Evolutionary conservation across 345 rosid species (phyloP), one percentile per base, ranked within the genome.

Genomic region (Viola odorata): DNA sequence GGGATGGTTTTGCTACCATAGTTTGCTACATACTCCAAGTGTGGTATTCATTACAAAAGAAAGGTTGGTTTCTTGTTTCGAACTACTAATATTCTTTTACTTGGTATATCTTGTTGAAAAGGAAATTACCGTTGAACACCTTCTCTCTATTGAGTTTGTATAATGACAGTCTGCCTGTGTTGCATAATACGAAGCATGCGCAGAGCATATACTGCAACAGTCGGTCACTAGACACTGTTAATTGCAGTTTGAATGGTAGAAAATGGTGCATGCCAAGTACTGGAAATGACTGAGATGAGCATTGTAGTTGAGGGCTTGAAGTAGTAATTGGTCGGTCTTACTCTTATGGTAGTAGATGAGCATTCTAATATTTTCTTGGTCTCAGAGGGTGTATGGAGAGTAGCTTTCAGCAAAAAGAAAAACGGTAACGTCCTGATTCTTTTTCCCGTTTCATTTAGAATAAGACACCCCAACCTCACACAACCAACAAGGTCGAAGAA

Each of bases 201-300:
- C 50, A 47, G 13, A 7, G 13, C 11, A 10, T 9, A 4, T 4
- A 10, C 13, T 10, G n/a, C 5, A 47, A 44, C 1, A 11, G 7
- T 7, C 47, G 47, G 12, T 6, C 8, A 3, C 45, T 42, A 6
- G 45, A 42, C 11, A 42, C 8, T 1, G 11, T 3, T 42, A 6
- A 6, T 42, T 42, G 8, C 45, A 6, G 45, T 36, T 17, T 49
- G 49, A 38, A 47, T 51, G 9, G 36, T 36, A 39, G 17, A 50
- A 55, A 14, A 4, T 16, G 55, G 23, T 12, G 36, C 13, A 49
- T 38, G 52, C 50, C 57, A 42, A 50, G 63, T 56, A 37, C 5
- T 41, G 62, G 36, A 37, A 40, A 57, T 50, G 8, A 42, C 5
- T 50, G 62, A 58, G 41, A 66, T 66, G 32, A 65, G 52, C 16